A percentile compares a stretch with the other conserved stretches of the same genome.
Evolutionary conservation across 2,329 filamentous ascomycete genomes (phyloP).

Genomic region (Thielaviopsis cerberus): DNA sequence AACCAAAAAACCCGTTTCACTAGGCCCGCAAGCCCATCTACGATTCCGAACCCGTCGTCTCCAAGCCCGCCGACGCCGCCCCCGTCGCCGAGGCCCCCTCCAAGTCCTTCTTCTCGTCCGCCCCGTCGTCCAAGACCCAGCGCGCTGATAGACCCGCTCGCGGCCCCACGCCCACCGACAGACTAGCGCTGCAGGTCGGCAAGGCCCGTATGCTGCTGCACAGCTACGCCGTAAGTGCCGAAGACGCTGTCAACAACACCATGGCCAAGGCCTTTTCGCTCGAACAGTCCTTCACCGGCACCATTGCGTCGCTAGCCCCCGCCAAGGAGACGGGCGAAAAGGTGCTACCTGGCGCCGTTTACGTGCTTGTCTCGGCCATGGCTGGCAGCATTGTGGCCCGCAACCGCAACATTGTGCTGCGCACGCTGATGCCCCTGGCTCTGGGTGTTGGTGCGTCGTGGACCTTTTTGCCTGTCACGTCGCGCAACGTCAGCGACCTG

Average conservation of each 20-base stretch:
- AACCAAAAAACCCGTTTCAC: neutral
- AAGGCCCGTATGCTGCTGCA: conserved; percentile 66
- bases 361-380: conserved; percentile 88
- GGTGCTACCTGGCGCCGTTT: conserved; percentile 74
- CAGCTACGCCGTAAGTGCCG: conserved; percentile 50
- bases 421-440: conserved; percentile 56
- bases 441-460: conserved; percentile 72
- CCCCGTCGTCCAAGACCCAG: conserved; percentile 16
- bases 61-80: conserved; percentile 13
- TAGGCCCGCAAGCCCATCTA: conserved; percentile 53
- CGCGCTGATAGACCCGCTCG: conserved; percentile 18
- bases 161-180: conserved; percentile 68
- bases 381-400: conserved; percentile 79
- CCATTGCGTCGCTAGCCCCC: conserved; percentile 73
- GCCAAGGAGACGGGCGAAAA: conserved; percentile 70
- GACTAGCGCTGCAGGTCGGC: conserved; percentile 67
- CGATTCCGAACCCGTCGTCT: conserved; percentile 34
- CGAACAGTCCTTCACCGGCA: conserved; percentile 78
- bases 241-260: conserved; percentile 65
- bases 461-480: conserved; percentile 72
- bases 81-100: conserved; percentile 18
- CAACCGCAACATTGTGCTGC: conserved; percentile 69
- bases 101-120: conserved; percentile 15
- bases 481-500: conserved; percentile 70
- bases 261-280: conserved; percentile 67